Evolutionary conservation across 2,329 filamentous ascomycete species (phyloP), one percentile per base, ranked within the genome.

Genomic region (Colletotrichum higginsianum): DNA sequence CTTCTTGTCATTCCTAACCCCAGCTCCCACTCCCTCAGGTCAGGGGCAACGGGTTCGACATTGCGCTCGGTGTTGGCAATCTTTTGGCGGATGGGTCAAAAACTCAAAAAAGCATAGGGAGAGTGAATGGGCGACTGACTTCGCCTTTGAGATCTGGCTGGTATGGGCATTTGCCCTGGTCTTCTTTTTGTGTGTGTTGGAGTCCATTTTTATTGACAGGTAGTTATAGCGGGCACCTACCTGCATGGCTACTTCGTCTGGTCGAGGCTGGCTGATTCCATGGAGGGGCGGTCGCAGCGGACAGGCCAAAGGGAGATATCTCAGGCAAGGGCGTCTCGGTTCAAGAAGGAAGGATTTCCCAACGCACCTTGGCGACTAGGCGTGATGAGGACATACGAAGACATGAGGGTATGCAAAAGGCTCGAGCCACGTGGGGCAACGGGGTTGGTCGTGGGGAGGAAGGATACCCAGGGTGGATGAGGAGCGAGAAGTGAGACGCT

Each of bases 51-150:
- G 62, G 67, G 49, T 69, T 61, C 16, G 61, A 67, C 67, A 73
- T 67, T 72, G 57, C 71, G 52, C 35, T 46, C 50, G 67, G 61
- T 73, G 61, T 71, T 66, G 53, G 67, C 60, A 49, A 35, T 16
- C 35, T 40, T 66, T 61, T 56, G 56, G 50, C 47, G 35, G 40
- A 60, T 7, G 42, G 26, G 61, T 46, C 67, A 56, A 61, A 23
- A 38, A 40, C 1, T 11, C 18, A 61, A 42, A 62, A 68, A 62
- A 64, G 49, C 65, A 47, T n/a, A 42, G 26, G 21, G 57, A 66
- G 60, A 69, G 26, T 35, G 58, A 23, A 49, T 55, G 47, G 60
- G 65, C 53, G 52, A 46, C 13, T 38, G 52, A 46, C 13, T 38
- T 38, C 30, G 64, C 21, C 35, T 38, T 38, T 46, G 65, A n/a